phyloP scores from a whole-genome alignment of 805 yeast species.

The Jamesozyma hellenica region DNA sequence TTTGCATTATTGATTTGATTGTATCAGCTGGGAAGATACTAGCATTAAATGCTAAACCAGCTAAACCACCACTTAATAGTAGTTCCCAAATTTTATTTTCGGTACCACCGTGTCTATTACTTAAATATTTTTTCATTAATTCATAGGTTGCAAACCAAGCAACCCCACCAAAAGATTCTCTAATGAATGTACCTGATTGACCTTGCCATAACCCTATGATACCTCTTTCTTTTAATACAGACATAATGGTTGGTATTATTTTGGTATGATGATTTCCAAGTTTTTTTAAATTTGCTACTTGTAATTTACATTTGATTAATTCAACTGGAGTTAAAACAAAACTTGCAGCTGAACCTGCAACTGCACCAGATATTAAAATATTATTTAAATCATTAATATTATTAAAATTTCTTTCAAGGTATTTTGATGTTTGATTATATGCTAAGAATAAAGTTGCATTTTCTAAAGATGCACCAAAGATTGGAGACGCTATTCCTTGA shows the following conservation, averaged over 20 bases:
- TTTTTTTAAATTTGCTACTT: conserved; percentile 39
- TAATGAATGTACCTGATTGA: conserved; percentile 63
- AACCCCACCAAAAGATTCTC: conserved; percentile 86
- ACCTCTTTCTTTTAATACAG: conserved; percentile 44
- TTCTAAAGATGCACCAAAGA: conserved; percentile 85
- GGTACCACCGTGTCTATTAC: conserved; percentile 16
- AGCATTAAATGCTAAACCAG: conserved; percentile 75
- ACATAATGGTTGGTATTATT: conserved; percentile 31
- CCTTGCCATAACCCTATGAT: conserved; percentile 78
- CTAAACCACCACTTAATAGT: conserved; percentile 70
- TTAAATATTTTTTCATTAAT: conserved; percentile 32
- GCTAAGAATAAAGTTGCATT: conserved; percentile 68
- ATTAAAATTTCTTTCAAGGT: conserved; percentile 22
- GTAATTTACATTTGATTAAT: conserved; percentile 76
- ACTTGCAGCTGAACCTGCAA: conserved; percentile 75
- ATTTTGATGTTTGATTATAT: conserved; percentile 41
- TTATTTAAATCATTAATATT: conserved; percentile 31
- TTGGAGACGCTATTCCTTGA: conserved; percentile 68
- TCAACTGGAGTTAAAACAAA: conserved; percentile 85
- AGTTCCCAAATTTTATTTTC: conserved; percentile 41
- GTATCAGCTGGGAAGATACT: conserved; percentile 86
- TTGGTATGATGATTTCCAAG: conserved; percentile 17
- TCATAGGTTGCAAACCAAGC: conserved; percentile 93
- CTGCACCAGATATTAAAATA: conserved; percentile 61
- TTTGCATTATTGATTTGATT: conserved; percentile 74